phyloP scores from a whole-genome alignment of 1,284 basidiomycete genomes.

The Sporisorium scitamineum region DNA sequence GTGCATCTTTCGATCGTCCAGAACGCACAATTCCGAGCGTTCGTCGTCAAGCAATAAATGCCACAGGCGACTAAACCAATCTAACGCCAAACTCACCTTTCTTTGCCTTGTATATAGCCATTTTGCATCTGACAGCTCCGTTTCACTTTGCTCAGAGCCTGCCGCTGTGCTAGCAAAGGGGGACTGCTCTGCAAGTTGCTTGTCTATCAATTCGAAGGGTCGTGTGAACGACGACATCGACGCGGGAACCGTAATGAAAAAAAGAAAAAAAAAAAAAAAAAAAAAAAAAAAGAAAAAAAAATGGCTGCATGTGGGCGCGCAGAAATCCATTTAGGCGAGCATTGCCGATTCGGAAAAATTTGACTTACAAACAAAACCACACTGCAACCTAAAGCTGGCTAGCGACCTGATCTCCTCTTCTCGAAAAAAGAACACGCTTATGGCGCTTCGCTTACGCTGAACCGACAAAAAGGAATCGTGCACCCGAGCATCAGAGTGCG shows the following conservation, averaged over 20 bases:
- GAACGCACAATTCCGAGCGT: neutral
- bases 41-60: neutral
- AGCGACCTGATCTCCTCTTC: neutral
- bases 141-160: neutral
- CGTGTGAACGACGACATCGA: neutral
- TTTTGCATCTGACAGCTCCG: no score
- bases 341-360: neutral
- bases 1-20: constrained; percentile 14
- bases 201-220: neutral
- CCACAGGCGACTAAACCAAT: neutral
- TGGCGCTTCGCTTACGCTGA: constrained; percentile 9
- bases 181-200: neutral
- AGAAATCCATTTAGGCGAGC: neutral
- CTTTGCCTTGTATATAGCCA: no score
- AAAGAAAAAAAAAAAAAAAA: no score
- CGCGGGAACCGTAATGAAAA: neutral
- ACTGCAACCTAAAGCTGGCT: neutral
- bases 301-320: neutral
- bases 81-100: neutral
- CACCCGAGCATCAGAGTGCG: neutral
- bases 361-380: neutral
- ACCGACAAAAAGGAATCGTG: neutral
- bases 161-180: no score
- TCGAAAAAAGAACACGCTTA: neutral
- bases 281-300: no score